Evolutionary conservation across 1,284 basidiomycete genomes (phyloP).

Genomic region (Ganoderma leucocontextum): DNA sequence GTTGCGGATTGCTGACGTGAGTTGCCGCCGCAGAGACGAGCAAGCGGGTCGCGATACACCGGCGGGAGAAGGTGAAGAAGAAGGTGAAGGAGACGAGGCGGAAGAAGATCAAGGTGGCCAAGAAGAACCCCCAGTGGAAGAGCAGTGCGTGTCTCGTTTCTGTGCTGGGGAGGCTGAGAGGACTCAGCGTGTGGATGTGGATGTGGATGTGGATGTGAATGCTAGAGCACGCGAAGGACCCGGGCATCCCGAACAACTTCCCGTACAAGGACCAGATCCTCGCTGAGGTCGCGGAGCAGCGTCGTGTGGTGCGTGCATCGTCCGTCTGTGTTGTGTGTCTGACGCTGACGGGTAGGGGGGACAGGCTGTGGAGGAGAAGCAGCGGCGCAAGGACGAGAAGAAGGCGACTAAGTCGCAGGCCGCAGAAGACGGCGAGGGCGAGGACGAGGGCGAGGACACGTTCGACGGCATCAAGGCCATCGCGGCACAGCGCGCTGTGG

Average conservation of each 20-base stretch:
- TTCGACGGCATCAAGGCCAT: slow-evolving; percentile 33
- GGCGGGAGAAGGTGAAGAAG: slow-evolving; percentile 81
- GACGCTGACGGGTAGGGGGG: neutral
- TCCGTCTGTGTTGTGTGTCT: neutral
- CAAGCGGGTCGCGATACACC: slow-evolving; percentile 78
- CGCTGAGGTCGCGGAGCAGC: slow-evolving; percentile 87
- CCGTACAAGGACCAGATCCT: slow-evolving; percentile 98
- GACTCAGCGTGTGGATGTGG: neutral
- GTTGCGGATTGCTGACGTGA: slow-evolving; percentile 5
- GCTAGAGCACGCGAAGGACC: slow-evolving; percentile 83
- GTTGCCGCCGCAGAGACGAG: slow-evolving; percentile 73
- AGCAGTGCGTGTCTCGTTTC: slow-evolving; percentile 69
- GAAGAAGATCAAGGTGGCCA: slow-evolving; percentile 82
- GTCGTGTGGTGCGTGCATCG: slow-evolving; percentile 64
- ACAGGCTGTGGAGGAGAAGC: slow-evolving; percentile 76
- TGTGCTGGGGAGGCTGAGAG: too few species aligned
- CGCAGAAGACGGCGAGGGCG: slow-evolving; percentile 40
- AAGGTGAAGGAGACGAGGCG: slow-evolving; percentile 83
- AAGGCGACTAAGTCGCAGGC: slow-evolving; percentile 50
- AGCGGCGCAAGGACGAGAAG: slow-evolving; percentile 68
- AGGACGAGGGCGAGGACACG: slow-evolving; percentile 38
- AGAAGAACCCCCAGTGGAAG: slow-evolving; percentile 92
- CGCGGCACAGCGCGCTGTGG: slow-evolving; percentile 6
- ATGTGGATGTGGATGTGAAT: neutral
- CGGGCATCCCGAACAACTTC: slow-evolving; percentile 96